A percentile compares a stretch with the other conserved stretches of the same genome.
These are phyloP conservation scores for Eimeria tenella DNA, from an alignment of 169 alveolate genomes.

Conservation along the genomic window DNA sequence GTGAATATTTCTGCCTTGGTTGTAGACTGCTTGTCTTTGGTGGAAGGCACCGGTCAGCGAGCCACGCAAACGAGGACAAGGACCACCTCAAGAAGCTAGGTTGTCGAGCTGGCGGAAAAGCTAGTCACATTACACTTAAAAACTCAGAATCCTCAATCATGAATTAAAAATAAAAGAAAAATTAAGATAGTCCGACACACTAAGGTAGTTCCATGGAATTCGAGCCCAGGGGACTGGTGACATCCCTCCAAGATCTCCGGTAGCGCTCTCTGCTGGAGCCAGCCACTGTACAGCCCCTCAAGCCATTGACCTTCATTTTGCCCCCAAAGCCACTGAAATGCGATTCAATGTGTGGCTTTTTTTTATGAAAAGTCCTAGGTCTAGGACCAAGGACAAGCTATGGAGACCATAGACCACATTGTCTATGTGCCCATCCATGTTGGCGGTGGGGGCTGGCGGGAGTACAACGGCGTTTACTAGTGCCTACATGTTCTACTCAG, in stretches of 20 bases:
- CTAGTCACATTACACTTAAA: too few relatives aligned
- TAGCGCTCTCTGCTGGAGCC: not conserved
- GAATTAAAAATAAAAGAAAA: not conserved
- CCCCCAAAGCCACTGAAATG: not conserved
- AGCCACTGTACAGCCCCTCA: not conserved
- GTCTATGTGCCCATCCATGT: not conserved
- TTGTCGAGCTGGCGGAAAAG: not conserved
- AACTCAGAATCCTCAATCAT: not conserved
- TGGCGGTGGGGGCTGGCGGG: constrained; percentile 25
- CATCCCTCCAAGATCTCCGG: not conserved
- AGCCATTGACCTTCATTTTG: too few relatives aligned
- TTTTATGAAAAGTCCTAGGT: not conserved
- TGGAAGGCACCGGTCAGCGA: constrained; percentile 12
- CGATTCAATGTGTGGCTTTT: not conserved
- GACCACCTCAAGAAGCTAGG: not conserved
- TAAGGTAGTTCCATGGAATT: not conserved
- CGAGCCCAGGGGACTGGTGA: constrained; percentile 16
- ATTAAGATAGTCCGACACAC: too few relatives aligned
- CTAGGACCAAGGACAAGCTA: not conserved
- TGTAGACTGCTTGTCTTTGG: not conserved
- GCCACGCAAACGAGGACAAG: not conserved
- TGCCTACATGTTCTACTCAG: too few relatives aligned
- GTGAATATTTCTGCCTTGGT: not conserved
- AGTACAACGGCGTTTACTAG: not conserved
- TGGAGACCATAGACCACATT: not conserved